Evolutionary conservation across 768 basidiomycete species (phyloP), one percentile per base, ranked within the genome.

Genomic region (Panellus pusillus): DNA sequence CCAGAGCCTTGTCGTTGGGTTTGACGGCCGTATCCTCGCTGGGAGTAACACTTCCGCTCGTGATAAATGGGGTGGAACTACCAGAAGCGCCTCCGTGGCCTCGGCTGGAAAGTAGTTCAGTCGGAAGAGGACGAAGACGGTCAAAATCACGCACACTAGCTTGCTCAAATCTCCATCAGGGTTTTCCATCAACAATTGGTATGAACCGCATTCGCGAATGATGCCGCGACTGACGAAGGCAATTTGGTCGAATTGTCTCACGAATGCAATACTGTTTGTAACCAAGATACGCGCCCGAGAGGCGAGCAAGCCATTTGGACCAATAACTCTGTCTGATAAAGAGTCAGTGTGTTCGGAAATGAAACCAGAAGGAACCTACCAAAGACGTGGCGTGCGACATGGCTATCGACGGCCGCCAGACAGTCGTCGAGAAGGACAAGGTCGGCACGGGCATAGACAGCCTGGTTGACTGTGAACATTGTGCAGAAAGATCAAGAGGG

Each of bases 381-480:
- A 58, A 93, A 93, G 13, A 94, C 76, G 66, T 94, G 92, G 4
- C 88, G 82, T 13, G 89, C 90, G 35, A 93, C 91, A 68, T 93
- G 91, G n/a, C 87, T 83, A 62, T 91, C 90, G 6, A 91, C 85
- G 14, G 88, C 88, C 24, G 91, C 87, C 31, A 98, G 78, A 38
- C 93, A 93, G 57, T 98, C 95, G 61, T 98, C 96, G 6, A 98
- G 76, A 1, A 98, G 78, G 44, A 89, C 74, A 29, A 97, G 67
- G 67, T 98, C 95, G 1, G 94, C 93, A 41, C 94, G 80, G 3
- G 93, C 86, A 69, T 98, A 98, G 0, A 96, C 89, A 2, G 91
- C 92, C 54, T 58, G 20, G 0, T 9, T 6, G 41, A 32, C 3
- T 18, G 11, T 17, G 35, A 3, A 9, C 15, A 38, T 2, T 15